Evolutionary conservation across 148 eudicot genomes (phyloP).

Genomic region (Cornus florida): DNA sequence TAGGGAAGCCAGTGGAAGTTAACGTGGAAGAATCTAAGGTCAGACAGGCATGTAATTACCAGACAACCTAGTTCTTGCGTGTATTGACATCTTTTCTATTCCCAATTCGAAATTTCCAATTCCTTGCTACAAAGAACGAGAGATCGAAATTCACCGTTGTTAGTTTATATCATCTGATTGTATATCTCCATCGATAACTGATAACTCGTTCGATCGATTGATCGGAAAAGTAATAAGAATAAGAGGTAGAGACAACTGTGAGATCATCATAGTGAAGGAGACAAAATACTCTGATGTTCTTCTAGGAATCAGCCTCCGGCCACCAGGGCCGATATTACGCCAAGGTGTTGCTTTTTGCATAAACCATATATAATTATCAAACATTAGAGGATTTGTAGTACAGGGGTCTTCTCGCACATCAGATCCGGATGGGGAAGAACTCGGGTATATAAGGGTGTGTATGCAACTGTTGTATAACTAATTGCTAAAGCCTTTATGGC

Average conservation of each 20-base stretch:
- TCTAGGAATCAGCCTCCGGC: constrained; percentile 77
- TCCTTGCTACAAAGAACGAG: no score
- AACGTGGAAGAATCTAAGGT: neutral
- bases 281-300: constrained; percentile 70
- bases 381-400: neutral
- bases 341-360: constrained; percentile 33
- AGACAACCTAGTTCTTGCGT: neutral
- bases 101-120: neutral
- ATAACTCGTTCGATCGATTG: neutral
- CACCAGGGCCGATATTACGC: constrained; percentile 75
- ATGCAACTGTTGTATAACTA: no score
- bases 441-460: no score
- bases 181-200: neutral
- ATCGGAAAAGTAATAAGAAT: neutral
- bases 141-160: no score
- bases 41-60: neutral
- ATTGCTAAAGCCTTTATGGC: no score
- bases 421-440: no score
- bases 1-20: neutral
- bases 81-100: neutral
- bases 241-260: neutral
- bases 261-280: constrained; percentile 72
- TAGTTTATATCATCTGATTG: neutral
- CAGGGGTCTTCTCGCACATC: no score
- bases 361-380: neutral